A percentile compares a stretch with the other conserved stretches of the same genome.
Evolutionary conservation across 2,329 filamentous ascomycete genomes (phyloP).

Genomic region (Pseudocercospora ulei): DNA sequence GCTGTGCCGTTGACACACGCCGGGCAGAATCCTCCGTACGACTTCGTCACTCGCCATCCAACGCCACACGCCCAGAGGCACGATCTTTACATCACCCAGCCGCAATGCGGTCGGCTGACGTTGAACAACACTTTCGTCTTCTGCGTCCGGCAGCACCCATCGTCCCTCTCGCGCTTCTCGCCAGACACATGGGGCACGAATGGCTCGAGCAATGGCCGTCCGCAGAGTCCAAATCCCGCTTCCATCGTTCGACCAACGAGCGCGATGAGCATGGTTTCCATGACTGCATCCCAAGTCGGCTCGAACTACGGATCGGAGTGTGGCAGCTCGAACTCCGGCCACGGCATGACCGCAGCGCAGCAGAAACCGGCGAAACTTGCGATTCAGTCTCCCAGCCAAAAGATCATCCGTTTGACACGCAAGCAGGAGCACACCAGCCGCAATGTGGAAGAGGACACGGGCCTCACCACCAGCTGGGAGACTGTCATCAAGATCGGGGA

Average conservation of each 20-base stretch:
- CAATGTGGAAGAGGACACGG: constrained; percentile 49
- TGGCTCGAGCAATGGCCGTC: constrained; percentile 33
- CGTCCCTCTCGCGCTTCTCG: constrained; percentile 43
- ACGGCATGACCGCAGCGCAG: constrained; percentile 44
- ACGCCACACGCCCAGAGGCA: constrained; percentile 96
- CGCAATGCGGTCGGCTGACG: constrained; percentile 78
- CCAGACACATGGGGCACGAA: constrained; percentile 35
- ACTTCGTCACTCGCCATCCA: constrained; percentile 85
- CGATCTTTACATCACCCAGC: constrained; percentile 92
- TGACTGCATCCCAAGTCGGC: constrained; percentile 43
- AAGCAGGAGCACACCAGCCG: constrained; percentile 54
- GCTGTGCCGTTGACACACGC: constrained; percentile 82
- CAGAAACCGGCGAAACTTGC: constrained; percentile 88
- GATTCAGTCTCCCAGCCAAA: constrained; percentile 86
- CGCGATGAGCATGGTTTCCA: constrained; percentile 53
- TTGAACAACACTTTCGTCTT: constrained; percentile 98
- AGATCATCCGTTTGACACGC: constrained; percentile 78
- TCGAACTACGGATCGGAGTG: constrained; percentile 47
- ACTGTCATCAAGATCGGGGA: constrained; percentile 86
- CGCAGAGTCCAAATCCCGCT: constrained; percentile 44
- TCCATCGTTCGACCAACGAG: constrained; percentile 46
- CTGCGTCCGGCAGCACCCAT: constrained; percentile 83
- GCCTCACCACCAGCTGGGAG: constrained; percentile 71
- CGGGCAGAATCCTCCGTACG: constrained; percentile 86
- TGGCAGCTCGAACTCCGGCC: constrained; percentile 43